Base-by-base conservation (phyloP, 306 rosid genomes). In the Fragaria nilgerrensis region DNA sequence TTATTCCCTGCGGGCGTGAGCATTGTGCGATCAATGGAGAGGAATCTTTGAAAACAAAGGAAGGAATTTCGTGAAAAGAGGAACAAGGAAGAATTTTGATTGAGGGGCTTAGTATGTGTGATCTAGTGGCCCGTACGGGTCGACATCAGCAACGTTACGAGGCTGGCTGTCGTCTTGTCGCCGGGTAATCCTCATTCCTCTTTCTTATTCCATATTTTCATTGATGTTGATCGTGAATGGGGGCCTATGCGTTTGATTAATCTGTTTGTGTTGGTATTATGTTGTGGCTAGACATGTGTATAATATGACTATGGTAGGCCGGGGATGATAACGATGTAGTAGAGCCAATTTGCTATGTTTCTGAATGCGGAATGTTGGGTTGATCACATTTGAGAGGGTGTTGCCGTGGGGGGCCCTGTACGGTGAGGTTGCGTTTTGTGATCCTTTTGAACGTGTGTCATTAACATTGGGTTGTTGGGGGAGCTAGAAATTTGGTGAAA, bases 121-220 rank as follows among this genome's bases (percentile, higher is more conserved):
- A 82, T 73, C 80, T 91, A 82, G 97, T 91, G 82, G 97, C 97
- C 77, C 97, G 97, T 64, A 91, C 97, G 85, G 97, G 97, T 79
- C 94, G 97, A 79, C 92, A 82, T 75, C 97, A 86, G 71, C 97
- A 91, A 79, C 90, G 92, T 10, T 91, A 91, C 86, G 92, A 91
- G 84, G 75, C 79, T 44, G 97, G 97, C 48, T 88, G 78, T 84
- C 97, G 97, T 78, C 97, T 91, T 82, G 90, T 91, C 64, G 87
- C 97, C n/a, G 97, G 97, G 97, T 91, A 44, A 43, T 87, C 76
- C 53, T 45, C 10, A 61, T 47, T 61, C 65, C 5, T 9, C 39
- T 71, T 20, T 41, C 52, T 5, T 27, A 14, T 48, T 39, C 17
- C 27, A 2, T 19, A 0, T 75, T 9, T 44, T 16, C 1, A 48